Base-by-base conservation (phyloP, 2,329 filamentous ascomycete species). In the Basipetospora sp. region DNA sequence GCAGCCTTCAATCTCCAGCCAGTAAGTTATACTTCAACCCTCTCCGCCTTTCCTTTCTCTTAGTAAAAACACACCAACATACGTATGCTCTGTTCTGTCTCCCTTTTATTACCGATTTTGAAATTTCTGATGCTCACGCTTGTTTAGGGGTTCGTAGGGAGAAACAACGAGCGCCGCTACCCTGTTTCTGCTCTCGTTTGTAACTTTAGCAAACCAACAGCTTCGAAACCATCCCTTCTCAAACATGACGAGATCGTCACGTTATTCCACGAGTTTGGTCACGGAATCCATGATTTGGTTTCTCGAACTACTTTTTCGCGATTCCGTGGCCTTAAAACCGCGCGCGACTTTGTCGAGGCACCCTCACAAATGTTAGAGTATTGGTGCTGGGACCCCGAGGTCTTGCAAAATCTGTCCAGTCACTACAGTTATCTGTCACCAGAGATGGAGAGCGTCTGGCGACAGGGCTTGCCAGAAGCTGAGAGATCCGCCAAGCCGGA, bases 171-270 rank as follows among this genome's bases (percentile, higher is more conserved):
- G 26, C 70, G 80, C 39, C 69, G 75, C 40, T 87, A 86, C 54
- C 81, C 82, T 5, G 78, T 78, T 1, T 88, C 82, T 0, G 80
- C 82, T 2, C 64, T 88, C 9, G 81, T 88, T 9, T 88, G 82
- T 69, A 88, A 88, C 60, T 88, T 88, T 55, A 81, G 76, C 52
- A 87, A 87, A 58, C 79, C 82, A 2, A 81, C 79, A 1, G 62
- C 73, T 8, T 80, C 71, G 52, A 86, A 85, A 56, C 82, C 82
- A 4, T 81, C 75, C 16, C 66, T 88, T 3, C 69, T 90, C 30
- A 86, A 87, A 65, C 83, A 88, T 50, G 77, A 83, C 39, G 81
- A 88, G 55, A 80, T 87, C 2, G 77, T 85, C 9, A 87, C 82
- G 0, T 68, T 88, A 8, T 88, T 90, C 69, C 80, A 90, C 50